Evolutionary conservation across 257 asterid genomes (phyloP).

Genomic region (Ilex aquifolium): DNA sequence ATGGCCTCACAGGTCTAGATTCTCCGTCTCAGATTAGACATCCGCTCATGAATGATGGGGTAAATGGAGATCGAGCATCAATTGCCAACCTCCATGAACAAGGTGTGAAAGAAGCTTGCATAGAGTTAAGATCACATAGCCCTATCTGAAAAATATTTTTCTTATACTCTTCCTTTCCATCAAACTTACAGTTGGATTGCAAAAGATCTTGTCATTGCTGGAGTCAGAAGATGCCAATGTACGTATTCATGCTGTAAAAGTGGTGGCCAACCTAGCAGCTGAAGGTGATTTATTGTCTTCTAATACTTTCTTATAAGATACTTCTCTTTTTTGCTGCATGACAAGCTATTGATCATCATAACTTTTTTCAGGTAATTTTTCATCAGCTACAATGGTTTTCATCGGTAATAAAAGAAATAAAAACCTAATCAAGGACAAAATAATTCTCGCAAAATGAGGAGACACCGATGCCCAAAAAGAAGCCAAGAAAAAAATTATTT

Average conservation of each 20-base stretch:
- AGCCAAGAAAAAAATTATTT: too few species aligned
- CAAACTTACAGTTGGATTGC: constrained; percentile 76
- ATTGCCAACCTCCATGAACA: constrained; percentile 93
- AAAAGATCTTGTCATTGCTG: constrained; percentile 85
- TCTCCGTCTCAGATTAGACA: constrained; percentile 52
- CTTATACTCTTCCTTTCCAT: constrained; percentile 9
- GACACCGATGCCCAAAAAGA: too few species aligned
- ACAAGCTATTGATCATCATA: too few species aligned
- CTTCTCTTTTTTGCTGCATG: not conserved
- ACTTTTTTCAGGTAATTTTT: too few species aligned
- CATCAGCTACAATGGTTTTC: too few species aligned
- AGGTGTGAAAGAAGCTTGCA: constrained; percentile 44
- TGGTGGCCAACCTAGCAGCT: constrained; percentile 98
- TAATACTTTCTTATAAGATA: constrained; percentile 12
- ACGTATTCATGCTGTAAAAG: constrained; percentile 97
- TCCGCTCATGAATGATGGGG: constrained; percentile 59
- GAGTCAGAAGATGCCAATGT: constrained; percentile 91
- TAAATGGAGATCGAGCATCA: constrained; percentile 71
- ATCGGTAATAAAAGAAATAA: too few species aligned
- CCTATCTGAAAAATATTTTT: not conserved
- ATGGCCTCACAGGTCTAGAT: constrained; percentile 52
- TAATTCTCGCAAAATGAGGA: too few species aligned
- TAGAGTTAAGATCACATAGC: not conserved
- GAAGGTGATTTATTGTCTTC: constrained; percentile 56
- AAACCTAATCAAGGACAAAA: too few species aligned